Evolutionary conservation across 768 basidiomycete species (phyloP).

Genomic region (Suillus placidus): DNA sequence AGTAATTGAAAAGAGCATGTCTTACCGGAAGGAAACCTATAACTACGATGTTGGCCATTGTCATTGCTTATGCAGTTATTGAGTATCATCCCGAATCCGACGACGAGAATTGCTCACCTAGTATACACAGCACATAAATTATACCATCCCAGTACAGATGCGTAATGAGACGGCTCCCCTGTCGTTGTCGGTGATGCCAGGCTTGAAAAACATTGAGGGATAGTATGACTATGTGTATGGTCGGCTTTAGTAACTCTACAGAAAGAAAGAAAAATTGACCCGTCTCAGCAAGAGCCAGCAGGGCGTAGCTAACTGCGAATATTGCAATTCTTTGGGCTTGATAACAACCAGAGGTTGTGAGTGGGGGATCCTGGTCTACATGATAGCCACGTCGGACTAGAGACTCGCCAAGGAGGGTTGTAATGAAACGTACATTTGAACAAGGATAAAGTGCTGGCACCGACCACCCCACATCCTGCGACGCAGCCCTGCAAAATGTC

Average conservation of each 20-base stretch:
- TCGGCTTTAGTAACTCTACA: background rate
- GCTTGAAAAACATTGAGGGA: background rate
- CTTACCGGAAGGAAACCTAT: background rate
- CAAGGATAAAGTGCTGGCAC: background rate
- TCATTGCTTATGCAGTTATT: background rate
- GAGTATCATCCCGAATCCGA: background rate
- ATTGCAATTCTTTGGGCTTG: background rate
- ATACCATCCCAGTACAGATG: slow-evolving; percentile 3
- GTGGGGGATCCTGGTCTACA: background rate
- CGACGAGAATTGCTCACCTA: background rate
- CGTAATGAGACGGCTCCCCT: background rate
- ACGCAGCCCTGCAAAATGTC: background rate
- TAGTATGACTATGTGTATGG: background rate
- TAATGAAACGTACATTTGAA: background rate
- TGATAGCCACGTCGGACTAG: background rate
- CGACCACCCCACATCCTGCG: background rate
- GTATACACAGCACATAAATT: background rate
- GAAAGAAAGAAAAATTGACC: background rate
- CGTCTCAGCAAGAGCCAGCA: background rate
- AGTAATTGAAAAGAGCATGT: background rate
- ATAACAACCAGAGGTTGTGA: background rate
- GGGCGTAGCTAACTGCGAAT: background rate
- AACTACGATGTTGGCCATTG: background rate
- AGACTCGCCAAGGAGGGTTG: background rate
- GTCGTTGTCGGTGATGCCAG: background rate